These are phyloP conservation scores for Kluyveromyces marxianus DNA, from an alignment of 1,139 yeast species.

Conservation along the genomic window DNA sequence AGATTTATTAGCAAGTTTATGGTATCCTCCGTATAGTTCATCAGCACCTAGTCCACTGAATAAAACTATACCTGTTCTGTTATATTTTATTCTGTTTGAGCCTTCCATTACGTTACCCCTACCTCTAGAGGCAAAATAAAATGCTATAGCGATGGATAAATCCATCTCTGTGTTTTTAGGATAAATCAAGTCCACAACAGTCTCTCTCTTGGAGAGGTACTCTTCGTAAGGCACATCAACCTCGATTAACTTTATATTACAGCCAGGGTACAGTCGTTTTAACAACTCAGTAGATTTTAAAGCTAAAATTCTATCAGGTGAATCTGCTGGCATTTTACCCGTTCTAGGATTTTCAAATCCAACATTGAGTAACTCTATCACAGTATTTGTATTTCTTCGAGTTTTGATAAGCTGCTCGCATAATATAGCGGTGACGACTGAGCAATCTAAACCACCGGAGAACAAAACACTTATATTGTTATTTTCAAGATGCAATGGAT, in stretches of 20 bases:
- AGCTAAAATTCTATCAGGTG: slow-evolving; percentile 82
- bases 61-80: slow-evolving; percentile 57
- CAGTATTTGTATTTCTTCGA: slow-evolving; percentile 16
- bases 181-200: slow-evolving; percentile 59
- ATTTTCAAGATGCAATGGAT: slow-evolving; percentile 41
- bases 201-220: slow-evolving; percentile 44
- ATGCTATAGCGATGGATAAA: slow-evolving; percentile 86
- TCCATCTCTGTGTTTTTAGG: slow-evolving; percentile 95
- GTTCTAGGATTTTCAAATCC: slow-evolving; percentile 92
- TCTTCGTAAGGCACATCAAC: slow-evolving; percentile 64
- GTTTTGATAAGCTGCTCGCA: slow-evolving; percentile 19
- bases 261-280: slow-evolving; percentile 33
- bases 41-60: slow-evolving; percentile 97
- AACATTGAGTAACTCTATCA: slow-evolving; percentile 78
- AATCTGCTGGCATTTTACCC: slow-evolving; percentile 45
- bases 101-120: slow-evolving; percentile 29
- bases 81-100: slow-evolving; percentile 27
- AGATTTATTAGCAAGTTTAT: slow-evolving; percentile 32
- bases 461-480: slow-evolving; percentile 56
- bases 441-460: slow-evolving; percentile 94
- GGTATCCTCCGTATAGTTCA: slow-evolving; percentile 90
- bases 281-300: slow-evolving; percentile 52
- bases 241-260: slow-evolving; percentile 48
- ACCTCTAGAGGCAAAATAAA: slow-evolving; percentile 79
- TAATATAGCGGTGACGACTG: slow-evolving; percentile 52